Evolutionary conservation across 2,329 filamentous ascomycete species (phyloP), one percentile per base, ranked within the genome.

Genomic region (Claviceps purpurea): DNA sequence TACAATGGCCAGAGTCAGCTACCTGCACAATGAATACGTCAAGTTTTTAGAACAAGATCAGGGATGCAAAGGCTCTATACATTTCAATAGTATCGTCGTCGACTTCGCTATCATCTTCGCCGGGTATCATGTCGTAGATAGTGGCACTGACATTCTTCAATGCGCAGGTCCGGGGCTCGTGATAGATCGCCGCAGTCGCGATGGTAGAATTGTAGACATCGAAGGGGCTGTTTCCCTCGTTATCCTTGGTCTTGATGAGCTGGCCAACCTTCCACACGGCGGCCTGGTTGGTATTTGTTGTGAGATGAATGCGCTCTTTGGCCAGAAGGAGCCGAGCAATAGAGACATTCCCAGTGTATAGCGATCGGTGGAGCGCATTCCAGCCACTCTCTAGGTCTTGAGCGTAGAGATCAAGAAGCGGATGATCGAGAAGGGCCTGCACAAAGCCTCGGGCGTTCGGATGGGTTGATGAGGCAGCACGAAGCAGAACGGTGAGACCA

Each of bases 301-400:
- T 73, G 57, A 77, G 61, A 51, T 89, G 81, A 40, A 76, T 78
- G 22, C 82, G 74, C 64, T 96, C 91, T 58, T 85, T 84, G 50
- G 85, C 81, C 57, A 98, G 74, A 37, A 98, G 81, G 20, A 88
- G 74, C 47, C 89, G 82, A 2, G 93, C 93, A 58, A 95, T 84
- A 6, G 87, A 83, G 49, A 93, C 81, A 62, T 96, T 96, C 47
- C 91, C 91, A 59, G 84, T 82, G 64, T 96, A 97, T 43, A 97
- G 74, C 7, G 90, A 88, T 60, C 93, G 81, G 64, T 98, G 93
- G 41, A 98, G 75, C 40, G 90, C 84, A 55, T 95, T 98, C 93
- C 93, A 98, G 45, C 90, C 91, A 67, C 86, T 97, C 67, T 98
- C 93, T 7, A 75, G 73, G 66, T 98, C 93, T 64, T 95, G 90